Conservation (phyloP, 768 basidiomycete species). For the Coprinellus micaceus region DNA sequence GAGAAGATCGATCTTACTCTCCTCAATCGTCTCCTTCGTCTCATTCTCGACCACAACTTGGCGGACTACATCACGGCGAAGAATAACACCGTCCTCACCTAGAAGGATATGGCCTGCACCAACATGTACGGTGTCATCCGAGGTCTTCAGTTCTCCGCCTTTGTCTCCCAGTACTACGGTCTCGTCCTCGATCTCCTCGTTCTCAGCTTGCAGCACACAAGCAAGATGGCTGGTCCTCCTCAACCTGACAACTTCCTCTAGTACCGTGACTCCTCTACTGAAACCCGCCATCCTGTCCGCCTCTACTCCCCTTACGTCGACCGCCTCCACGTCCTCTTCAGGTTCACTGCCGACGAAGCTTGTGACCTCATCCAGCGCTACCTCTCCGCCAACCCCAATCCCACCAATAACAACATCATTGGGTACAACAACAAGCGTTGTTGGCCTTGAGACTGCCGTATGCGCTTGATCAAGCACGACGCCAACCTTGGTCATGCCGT, state of each 20-base stretch:
- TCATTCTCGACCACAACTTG: slow-evolving; percentile 97
- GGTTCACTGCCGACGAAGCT: slow-evolving; percentile 96
- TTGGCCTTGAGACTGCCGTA: slow-evolving; percentile 98
- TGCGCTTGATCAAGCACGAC: slow-evolving; percentile 98
- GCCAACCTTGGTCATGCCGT: slow-evolving; percentile 97
- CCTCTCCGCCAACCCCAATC: too few species aligned
- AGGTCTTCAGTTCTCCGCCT: slow-evolving; percentile 96
- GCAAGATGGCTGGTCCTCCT: slow-evolving; percentile 98
- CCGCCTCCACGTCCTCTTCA: slow-evolving; percentile 91
- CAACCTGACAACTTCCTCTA: slow-evolving; percentile 98
- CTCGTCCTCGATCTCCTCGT: slow-evolving; percentile 93
- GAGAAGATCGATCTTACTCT: slow-evolving; percentile 98
- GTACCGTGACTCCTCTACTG: slow-evolving; percentile 91
- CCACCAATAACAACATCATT: slow-evolving; percentile 97
- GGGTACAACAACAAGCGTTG: slow-evolving; percentile 99
- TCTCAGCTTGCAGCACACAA: slow-evolving; percentile 92
- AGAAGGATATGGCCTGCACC: slow-evolving; percentile 85
- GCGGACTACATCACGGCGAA: slow-evolving; percentile 99
- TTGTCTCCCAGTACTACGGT: slow-evolving; percentile 99
- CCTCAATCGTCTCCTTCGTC: slow-evolving; percentile 89
- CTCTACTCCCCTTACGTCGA: slow-evolving; percentile 98
- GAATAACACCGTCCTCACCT: slow-evolving; percentile 75
- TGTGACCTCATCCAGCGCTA: slow-evolving; percentile 97
- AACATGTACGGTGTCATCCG: slow-evolving; percentile 97
- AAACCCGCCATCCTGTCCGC: slow-evolving; percentile 96